Conservation (phyloP, 176 grass and related monocot species). For the Dendrocalamus sinicus region DNA sequence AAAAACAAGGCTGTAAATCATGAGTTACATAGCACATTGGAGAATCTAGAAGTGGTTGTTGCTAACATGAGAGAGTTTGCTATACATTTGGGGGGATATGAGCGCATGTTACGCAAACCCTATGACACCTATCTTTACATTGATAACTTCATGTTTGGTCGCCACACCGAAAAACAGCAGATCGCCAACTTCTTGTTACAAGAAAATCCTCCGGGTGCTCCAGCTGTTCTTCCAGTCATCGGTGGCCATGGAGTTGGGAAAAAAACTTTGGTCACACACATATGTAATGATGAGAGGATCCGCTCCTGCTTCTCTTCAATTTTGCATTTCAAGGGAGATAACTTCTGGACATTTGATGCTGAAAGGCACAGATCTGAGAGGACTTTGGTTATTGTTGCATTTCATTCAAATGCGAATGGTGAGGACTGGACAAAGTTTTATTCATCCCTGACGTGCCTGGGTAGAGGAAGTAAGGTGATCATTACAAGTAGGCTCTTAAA, state of each 20-base stretch:
- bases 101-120: too few relatives aligned
- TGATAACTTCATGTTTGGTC: too few relatives aligned
- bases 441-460: background rate
- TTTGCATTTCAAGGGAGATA: background rate
- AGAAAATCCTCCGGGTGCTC: too few relatives aligned
- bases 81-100: background rate
- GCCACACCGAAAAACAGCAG: too few relatives aligned
- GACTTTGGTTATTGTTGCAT: background rate
- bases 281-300: background rate
- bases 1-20: too few relatives aligned
- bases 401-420: background rate
- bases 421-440: constrained; percentile 29
- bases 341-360: background rate
- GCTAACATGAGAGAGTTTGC: background rate
- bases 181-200: too few relatives aligned
- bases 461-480: too few relatives aligned
- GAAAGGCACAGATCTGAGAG: background rate
- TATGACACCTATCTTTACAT: too few relatives aligned
- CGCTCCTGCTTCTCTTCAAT: background rate
- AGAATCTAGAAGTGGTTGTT: background rate
- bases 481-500: too few relatives aligned
- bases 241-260: background rate
- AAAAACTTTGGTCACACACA: background rate
- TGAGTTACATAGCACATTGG: too few relatives aligned
- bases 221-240: background rate